These are phyloP conservation scores for Allium cepa DNA, from an alignment of 106 monocot genomes.

Conservation along the genomic window DNA sequence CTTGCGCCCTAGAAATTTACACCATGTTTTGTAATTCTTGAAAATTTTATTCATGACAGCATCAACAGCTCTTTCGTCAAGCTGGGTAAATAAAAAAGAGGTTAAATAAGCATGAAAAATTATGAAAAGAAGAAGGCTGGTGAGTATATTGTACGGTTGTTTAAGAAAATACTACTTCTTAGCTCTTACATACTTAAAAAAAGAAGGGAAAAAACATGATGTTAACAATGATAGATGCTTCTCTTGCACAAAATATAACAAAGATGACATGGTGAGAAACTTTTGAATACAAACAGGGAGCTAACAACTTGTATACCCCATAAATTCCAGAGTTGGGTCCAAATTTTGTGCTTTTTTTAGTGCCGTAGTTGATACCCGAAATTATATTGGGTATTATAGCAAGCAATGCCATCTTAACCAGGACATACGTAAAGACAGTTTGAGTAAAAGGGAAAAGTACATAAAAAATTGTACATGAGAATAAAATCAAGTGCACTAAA, in stretches of 20 bases:
- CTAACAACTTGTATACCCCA: not conserved
- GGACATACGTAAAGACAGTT: too few relatives aligned
- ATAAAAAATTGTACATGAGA: too few relatives aligned
- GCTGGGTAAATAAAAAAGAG: conserved; percentile 30
- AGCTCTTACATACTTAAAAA: not conserved
- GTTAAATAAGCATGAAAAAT: not conserved
- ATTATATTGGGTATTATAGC: too few relatives aligned
- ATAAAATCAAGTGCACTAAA: too few relatives aligned
- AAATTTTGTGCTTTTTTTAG: too few relatives aligned
- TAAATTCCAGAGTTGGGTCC: too few relatives aligned
- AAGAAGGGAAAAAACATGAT: too few relatives aligned
- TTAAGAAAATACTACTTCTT: not conserved
- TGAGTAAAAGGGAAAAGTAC: too few relatives aligned
- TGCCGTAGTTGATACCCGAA: too few relatives aligned
- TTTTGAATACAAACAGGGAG: not conserved
- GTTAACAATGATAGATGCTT: too few relatives aligned
- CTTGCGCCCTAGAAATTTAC: conserved; percentile 92
- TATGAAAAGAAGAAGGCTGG: not conserved
- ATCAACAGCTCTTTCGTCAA: conserved; percentile 94
- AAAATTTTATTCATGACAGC: conserved; percentile 83
- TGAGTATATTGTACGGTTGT: not conserved
- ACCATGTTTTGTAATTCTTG: conserved; percentile 94
- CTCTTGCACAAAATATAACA: too few relatives aligned
- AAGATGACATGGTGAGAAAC: not conserved
- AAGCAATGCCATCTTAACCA: too few relatives aligned